Evolutionary conservation across 148 eudicot species (phyloP), one percentile per base, ranked within the genome.

Genomic region (Selenicereus undatus): DNA sequence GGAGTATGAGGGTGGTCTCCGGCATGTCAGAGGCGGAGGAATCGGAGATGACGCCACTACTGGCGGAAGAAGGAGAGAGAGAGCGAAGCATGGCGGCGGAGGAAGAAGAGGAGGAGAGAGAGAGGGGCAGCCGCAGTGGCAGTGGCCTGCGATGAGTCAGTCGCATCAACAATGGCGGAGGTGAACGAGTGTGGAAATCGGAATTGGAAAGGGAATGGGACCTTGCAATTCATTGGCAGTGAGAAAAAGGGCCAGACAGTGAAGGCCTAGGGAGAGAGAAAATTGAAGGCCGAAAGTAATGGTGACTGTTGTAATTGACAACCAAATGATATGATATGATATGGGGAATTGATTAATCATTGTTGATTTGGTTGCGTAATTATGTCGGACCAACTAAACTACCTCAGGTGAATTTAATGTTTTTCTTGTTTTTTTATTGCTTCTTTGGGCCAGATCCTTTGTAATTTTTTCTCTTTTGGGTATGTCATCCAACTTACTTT

Each of bases 71-170:
- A 64, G 83, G 78, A 45, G 65, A 75, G 56, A 80, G 74, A 18
- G 77, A 48, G 30, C 83, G 80, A n/a, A 81, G 73, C 86, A 84
- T 84, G 26, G 62, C 12, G 74, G 69, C 39, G 42, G 71, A 66
- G 18, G 35, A 27, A 13, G 29, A n/a, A 2, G 45, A 54, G 56
- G 64, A 72, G 68, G 75, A 71, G 71, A 45, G 73, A 29, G 51
- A 60, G 10, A 42, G 2, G 2, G 58, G 18, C 1, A 42, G 11
- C 1, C 36, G 65, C 0, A 42, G 24, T 3, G 36, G 2, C 27
- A 27, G 20, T 56, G 26, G 64, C 9, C 35, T n/a, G 35, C 71
- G 71, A 16, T 66, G 71, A 27, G 71, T 66, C 29, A 66, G 71
- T 66, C 71, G 71, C 71, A 66, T 66, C 71, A 66, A 66, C 71